Conservation (phyloP, 2,329 filamentous ascomycete species). For the Sporothrix brunneoviolacea region DNA sequence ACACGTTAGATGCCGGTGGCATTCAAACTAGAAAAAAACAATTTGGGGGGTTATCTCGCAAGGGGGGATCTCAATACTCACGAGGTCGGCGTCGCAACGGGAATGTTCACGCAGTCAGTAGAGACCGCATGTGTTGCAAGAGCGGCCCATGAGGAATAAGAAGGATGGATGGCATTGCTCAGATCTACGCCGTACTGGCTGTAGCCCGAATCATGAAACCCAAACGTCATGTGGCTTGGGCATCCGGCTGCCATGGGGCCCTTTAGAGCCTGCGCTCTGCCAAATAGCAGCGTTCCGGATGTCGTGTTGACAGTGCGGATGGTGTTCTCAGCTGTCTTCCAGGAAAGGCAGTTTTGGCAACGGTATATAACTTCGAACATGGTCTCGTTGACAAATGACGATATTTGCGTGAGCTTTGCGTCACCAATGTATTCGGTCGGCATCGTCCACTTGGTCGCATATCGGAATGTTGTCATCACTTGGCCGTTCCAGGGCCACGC, state of each 20-base stretch:
- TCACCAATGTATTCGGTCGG: conserved; percentile 52
- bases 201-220: conserved; percentile 49
- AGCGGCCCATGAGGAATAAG: conserved; percentile 38
- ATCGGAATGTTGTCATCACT: conserved; percentile 52
- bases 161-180: conserved; percentile 31
- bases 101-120: conserved; percentile 8
- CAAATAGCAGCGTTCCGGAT: conserved; percentile 39
- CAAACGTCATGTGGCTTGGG: conserved; percentile 38
- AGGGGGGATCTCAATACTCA: too few relatives aligned
- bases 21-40: too few relatives aligned
- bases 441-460: conserved; percentile 50
- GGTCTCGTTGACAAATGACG: conserved; percentile 48
- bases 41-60: too few relatives aligned
- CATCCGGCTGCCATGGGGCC: conserved; percentile 36
- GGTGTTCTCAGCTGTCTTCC: conserved; percentile 41
- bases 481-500: conserved; percentile 49
- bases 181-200: conserved; percentile 45
- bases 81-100: neutral
- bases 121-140: conserved; percentile 36
- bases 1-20: too few relatives aligned
- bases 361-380: conserved; percentile 59
- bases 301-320: conserved; percentile 38
- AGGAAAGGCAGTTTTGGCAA: conserved; percentile 51
- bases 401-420: conserved; percentile 55
- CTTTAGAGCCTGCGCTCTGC: conserved; percentile 47